Percentiles rank a stretch among this genome's conserved stretches.
Evolutionary conservation across 2,329 filamentous ascomycete species (phyloP).

Genomic region (Simplicillium aogashimaense): DNA sequence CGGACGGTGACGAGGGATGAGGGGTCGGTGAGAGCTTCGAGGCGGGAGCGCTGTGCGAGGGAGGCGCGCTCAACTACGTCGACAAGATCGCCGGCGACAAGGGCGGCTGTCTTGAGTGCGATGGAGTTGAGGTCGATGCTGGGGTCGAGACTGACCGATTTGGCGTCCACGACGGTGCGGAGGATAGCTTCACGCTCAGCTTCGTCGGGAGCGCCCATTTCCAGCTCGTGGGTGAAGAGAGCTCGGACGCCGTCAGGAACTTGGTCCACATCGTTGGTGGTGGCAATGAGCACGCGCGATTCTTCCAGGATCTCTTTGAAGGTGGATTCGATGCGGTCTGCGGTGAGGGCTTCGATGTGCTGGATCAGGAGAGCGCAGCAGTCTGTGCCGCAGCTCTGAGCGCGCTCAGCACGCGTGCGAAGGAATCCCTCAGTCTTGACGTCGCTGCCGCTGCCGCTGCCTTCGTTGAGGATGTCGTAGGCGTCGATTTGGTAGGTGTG

Average conservation of each 20-base stretch:
- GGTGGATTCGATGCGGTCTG: slow-evolving; percentile 79
- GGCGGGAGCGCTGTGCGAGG: slow-evolving; percentile 63
- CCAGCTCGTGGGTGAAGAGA: slow-evolving; percentile 89
- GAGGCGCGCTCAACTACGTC: slow-evolving; percentile 89
- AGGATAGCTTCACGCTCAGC: slow-evolving; percentile 84
- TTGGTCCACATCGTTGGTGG: slow-evolving; percentile 91
- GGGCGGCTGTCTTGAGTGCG: slow-evolving; percentile 87
- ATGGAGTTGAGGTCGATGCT: slow-evolving; percentile 78
- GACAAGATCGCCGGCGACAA: slow-evolving; percentile 88
- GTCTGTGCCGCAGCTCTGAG: slow-evolving; percentile 76
- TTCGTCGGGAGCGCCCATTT: slow-evolving; percentile 88
- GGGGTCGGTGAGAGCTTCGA: slow-evolving; percentile 59
- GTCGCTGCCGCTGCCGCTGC: slow-evolving; percentile 69
- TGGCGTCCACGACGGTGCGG: slow-evolving; percentile 64
- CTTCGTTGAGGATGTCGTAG: slow-evolving; percentile 91
- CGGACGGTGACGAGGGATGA: slow-evolving; percentile 49
- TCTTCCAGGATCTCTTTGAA: slow-evolving; percentile 76
- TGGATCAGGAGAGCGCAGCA: slow-evolving; percentile 77
- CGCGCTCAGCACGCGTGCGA: slow-evolving; percentile 77
- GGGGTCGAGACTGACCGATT: slow-evolving; percentile 65
- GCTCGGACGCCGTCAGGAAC: slow-evolving; percentile 82
- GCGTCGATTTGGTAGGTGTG: slow-evolving; percentile 85
- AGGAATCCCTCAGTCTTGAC: slow-evolving; percentile 90
- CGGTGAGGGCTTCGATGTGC: slow-evolving; percentile 84
- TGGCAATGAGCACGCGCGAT: slow-evolving; percentile 77